phyloP scores from a whole-genome alignment of 1,284 basidiomycete species.

The Melampsora americana region DNA sequence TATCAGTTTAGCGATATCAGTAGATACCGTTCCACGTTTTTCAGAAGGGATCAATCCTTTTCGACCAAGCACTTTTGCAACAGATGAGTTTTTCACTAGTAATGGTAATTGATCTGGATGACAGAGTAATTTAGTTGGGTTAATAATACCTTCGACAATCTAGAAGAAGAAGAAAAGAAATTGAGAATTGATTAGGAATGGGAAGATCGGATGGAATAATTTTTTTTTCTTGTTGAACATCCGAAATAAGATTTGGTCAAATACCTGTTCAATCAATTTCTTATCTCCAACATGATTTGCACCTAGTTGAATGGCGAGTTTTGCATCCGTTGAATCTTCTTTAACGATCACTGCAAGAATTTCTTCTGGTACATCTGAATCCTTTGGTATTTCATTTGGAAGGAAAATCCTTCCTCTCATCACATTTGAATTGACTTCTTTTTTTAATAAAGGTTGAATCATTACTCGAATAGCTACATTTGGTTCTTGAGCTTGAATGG shows the following conservation, averaged over 20 bases:
- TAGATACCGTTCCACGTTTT: constrained; percentile 87
- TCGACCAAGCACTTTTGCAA: constrained; percentile 87
- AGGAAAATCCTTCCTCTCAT: constrained; percentile 73
- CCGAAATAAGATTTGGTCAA: constrained; percentile 52
- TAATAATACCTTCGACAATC: constrained; percentile 30
- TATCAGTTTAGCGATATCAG: constrained; percentile 77
- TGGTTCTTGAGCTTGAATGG: constrained; percentile 18
- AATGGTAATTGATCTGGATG: constrained; percentile 73
- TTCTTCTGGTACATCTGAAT: constrained; percentile 62
- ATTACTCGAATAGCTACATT: constrained; percentile 56
- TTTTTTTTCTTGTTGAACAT: no score
- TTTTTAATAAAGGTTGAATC: constrained; percentile 69
- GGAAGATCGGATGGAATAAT: no score
- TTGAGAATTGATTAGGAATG: background rate
- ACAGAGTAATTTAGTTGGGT: constrained; percentile 71
- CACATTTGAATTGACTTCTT: constrained; percentile 65
- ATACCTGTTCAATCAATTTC: constrained; percentile 74
- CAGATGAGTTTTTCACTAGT: constrained; percentile 65
- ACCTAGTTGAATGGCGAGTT: constrained; percentile 23
- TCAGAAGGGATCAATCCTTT: constrained; percentile 92
- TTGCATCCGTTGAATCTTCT: constrained; percentile 61
- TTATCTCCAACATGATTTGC: constrained; percentile 80
- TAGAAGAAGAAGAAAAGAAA: background rate
- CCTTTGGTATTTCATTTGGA: constrained; percentile 65
- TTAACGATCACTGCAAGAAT: constrained; percentile 86